Evolutionary conservation across 192 early-diverging fungal species (phyloP).

Genomic region (Coemansia sp.): DNA sequence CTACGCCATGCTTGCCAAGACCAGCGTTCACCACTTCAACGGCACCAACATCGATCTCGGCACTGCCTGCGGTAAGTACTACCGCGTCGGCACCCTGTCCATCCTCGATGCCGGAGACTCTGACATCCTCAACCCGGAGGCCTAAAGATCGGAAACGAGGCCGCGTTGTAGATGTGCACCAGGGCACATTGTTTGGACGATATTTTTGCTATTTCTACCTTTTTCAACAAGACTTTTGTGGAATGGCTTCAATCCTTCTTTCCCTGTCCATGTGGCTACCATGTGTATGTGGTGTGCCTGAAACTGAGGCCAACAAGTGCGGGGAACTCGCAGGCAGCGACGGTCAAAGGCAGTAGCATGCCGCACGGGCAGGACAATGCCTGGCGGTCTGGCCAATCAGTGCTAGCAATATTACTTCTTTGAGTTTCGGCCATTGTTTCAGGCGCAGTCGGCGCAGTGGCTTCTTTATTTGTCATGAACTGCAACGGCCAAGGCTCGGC

Average conservation of each 20-base stretch:
- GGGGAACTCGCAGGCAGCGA: background rate
- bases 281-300: background rate
- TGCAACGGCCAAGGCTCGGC: background rate
- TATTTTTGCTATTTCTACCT: conserved; percentile 1
- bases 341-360: background rate
- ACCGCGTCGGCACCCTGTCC: conserved; percentile 90
- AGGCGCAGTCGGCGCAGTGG: conserved; percentile 6
- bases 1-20: conserved; percentile 99
- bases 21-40: conserved; percentile 97
- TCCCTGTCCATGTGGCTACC: background rate
- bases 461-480: background rate
- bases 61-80: conserved; percentile 99
- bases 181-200: conserved; percentile 1
- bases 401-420: conserved; percentile 21
- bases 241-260: background rate
- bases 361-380: background rate
- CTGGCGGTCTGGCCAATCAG: conserved; percentile 6
- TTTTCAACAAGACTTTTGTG: conserved; percentile 8
- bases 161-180: conserved; percentile 1
- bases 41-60: conserved; percentile 99
- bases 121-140: conserved; percentile 69
- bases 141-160: conserved; percentile 22
- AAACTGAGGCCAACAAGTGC: background rate
- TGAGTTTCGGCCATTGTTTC: conserved; percentile 21
- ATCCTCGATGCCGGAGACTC: conserved; percentile 99